These are phyloP conservation scores for Aquilaria sinensis DNA, from an alignment of 345 rosid species.

Conservation along the genomic window DNA sequence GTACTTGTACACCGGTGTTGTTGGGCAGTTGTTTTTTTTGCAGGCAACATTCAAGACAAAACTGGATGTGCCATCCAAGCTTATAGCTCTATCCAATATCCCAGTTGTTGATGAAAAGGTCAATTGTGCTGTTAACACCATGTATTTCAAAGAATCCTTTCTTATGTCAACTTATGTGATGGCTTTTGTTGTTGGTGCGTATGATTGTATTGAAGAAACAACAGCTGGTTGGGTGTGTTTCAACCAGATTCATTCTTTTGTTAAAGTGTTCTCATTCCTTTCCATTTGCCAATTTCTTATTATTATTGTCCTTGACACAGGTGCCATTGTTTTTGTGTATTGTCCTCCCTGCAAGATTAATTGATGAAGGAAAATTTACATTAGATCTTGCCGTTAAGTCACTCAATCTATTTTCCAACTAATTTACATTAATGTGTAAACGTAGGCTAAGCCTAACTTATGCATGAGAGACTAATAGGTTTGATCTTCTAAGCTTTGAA, in stretches of 20 bases:
- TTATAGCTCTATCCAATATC: slow-evolving; percentile 40
- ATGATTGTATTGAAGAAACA: slow-evolving; percentile 31
- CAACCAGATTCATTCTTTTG: neutral
- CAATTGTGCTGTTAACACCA: slow-evolving; percentile 23
- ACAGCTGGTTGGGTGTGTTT: slow-evolving; percentile 24
- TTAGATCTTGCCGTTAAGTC: slow-evolving; percentile 31
- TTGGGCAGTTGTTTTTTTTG: neutral
- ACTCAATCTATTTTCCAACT: slow-evolving; percentile 30
- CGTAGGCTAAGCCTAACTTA: too few relatives aligned
- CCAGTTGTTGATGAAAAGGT: slow-evolving; percentile 29
- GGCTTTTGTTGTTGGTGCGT: slow-evolving; percentile 38
- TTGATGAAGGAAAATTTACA: slow-evolving; percentile 27
- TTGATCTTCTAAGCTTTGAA: too few relatives aligned
- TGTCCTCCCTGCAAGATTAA: slow-evolving; percentile 29
- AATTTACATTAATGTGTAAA: slow-evolving; percentile 3
- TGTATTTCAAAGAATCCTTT: slow-evolving; percentile 32
- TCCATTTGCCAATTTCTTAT: too few relatives aligned
- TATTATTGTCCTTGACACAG: slow-evolving; percentile 9
- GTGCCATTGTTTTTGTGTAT: slow-evolving; percentile 27
- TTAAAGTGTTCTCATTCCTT: neutral
- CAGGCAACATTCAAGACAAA: slow-evolving; percentile 39
- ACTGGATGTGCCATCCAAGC: slow-evolving; percentile 19
- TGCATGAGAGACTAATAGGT: too few relatives aligned
- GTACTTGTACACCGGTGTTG: too few relatives aligned
- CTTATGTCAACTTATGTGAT: slow-evolving; percentile 44